These are phyloP conservation scores for Agmasoma carcini DNA, from an alignment of 371 early-diverging fungal genomes.

Conservation along the genomic window DNA sequence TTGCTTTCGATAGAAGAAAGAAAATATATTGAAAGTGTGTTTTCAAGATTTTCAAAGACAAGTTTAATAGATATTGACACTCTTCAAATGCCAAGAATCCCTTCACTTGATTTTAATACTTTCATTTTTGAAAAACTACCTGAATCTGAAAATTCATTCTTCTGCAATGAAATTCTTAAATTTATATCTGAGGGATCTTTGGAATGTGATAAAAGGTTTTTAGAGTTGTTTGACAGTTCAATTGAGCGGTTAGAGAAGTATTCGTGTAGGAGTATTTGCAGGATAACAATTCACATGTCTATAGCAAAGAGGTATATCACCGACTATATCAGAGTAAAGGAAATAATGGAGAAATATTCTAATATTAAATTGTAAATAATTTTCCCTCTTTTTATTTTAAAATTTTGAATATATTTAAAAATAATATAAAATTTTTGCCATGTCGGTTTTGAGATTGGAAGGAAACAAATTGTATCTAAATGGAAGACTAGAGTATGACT, in stretches of 20 bases:
- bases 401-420: background rate
- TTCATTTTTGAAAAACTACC: background rate
- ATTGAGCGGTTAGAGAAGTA: constrained; percentile 14
- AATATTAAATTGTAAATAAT: background rate
- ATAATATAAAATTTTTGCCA: no score
- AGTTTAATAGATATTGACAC: background rate
- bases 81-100: background rate
- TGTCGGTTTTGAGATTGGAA: no score
- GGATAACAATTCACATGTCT: constrained; percentile 32
- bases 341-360: background rate
- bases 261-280: constrained; percentile 15
- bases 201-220: constrained; percentile 26
- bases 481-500: no score
- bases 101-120: background rate
- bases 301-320: constrained; percentile 32
- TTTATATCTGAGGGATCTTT: constrained; percentile 24
- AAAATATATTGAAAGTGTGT: background rate
- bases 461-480: no score
- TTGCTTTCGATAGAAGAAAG: background rate
- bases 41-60: background rate
- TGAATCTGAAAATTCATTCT: background rate
- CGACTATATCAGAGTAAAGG: constrained; percentile 28
- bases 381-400: background rate
- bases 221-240: constrained; percentile 24
- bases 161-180: background rate